Base-by-base conservation (phyloP, 768 basidiomycete species). In the Pleurotus sapidus region DNA sequence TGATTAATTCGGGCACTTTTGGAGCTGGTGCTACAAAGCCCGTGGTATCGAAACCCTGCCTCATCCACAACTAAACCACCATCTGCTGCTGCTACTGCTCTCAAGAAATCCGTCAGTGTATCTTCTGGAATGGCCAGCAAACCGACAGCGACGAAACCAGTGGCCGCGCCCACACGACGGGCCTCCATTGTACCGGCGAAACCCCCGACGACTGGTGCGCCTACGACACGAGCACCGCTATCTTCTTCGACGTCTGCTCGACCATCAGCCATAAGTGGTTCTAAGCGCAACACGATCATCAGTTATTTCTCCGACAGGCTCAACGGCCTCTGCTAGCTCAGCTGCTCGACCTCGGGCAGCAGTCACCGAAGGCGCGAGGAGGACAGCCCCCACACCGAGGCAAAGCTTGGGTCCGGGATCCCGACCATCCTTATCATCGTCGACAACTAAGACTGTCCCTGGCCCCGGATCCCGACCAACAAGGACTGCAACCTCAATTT, bases 1-100 rank as follows among this genome's bases (percentile, higher is more conserved):
- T 86, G 57, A 74, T 86, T 63, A 84, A 73, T 69, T 81, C 86
- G 57, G 84, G 86, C 60, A 86, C 86, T 60, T 86, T 87, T 74
- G 82, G 84, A 61, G 63, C 80, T 67, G 84, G 85, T 60, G 63
- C 75, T 57, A 72, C 81, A 51, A 87, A 81, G 17, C 57, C 66
- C 42, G 56, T 61, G 39, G 39, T 64, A 39, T 61, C 63, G 58
- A 71, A 68, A 57, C 34, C 34, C 66, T 18, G 57, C 61, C 5
- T 12, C 59, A 9, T 48, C 64, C 11, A 59, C 58, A n/a, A 45
- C 57, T n/a, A 59, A 58, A 23, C 34, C 59, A 11, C 15, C 54
- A 47, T 63, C 74, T n/a, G 59, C 75, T 37, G 63, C 75, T 6
- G 70, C 71, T 40, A 55, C 66, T 14, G 62, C 70, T 46, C 64